phyloP scores from a whole-genome alignment of 2,329 filamentous ascomycete genomes.

The Grosmannia huntii region DNA sequence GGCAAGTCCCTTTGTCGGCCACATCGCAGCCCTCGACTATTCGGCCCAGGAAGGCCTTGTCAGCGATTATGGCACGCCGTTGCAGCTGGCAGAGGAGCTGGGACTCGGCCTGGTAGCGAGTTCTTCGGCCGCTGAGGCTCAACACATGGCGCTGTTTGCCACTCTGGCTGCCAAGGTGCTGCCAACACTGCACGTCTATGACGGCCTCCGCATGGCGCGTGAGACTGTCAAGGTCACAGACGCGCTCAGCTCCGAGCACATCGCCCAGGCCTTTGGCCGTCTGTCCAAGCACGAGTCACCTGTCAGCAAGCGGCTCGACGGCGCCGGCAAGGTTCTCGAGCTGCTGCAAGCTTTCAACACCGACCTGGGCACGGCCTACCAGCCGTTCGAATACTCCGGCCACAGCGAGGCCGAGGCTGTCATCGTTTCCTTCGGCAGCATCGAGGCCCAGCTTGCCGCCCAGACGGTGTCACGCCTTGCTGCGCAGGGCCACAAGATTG shows the following conservation, averaged over 20 bases:
- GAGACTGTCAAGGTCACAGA: constrained; percentile 65
- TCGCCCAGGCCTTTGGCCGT: constrained; percentile 52
- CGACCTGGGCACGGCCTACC: constrained; percentile 87
- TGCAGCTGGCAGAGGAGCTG: constrained; percentile 77
- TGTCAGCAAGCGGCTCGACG: constrained; percentile 56
- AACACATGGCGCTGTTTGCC: constrained; percentile 75
- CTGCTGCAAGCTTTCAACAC: constrained; percentile 68
- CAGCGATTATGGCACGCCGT: constrained; percentile 71
- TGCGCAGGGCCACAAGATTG: constrained; percentile 62
- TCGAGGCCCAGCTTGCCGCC: constrained; percentile 74
- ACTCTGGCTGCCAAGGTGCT: constrained; percentile 59
- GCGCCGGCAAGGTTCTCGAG: constrained; percentile 56
- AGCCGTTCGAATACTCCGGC: constrained; percentile 86
- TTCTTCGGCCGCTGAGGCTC: constrained; percentile 75
- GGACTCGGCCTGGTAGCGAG: constrained; percentile 79
- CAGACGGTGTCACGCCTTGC: constrained; percentile 67
- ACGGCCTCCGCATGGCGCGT: constrained; percentile 59
- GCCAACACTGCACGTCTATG: constrained; percentile 68
- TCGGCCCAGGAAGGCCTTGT: constrained; percentile 56
- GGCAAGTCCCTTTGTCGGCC: constrained; percentile 83
- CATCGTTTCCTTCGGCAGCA: constrained; percentile 82
- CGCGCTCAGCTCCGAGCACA: constrained; percentile 49
- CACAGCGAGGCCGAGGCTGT: constrained; percentile 70
- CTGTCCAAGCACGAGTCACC: constrained; percentile 46
- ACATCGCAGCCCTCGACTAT: constrained; percentile 87